phyloP scores from a whole-genome alignment of 192 early-diverging fungal species.

The Coemansia sp. region DNA sequence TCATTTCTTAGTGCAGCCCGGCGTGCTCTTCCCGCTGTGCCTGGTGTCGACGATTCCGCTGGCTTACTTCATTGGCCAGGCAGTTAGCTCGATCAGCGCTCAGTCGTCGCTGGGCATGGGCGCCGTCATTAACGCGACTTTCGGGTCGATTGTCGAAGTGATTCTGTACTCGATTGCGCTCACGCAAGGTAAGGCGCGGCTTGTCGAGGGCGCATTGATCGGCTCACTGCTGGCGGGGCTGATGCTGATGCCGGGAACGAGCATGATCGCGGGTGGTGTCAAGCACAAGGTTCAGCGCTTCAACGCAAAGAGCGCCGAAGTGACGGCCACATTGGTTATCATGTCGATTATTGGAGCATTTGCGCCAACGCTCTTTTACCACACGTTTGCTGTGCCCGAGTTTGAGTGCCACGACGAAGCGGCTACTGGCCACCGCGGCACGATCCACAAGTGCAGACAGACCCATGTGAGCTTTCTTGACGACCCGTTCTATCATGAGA shows the following conservation, averaged over 20 bases:
- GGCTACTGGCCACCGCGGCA: background rate
- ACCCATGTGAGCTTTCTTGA: conserved; percentile 62
- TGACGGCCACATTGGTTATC: conserved; percentile 95
- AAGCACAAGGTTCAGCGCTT: conserved; percentile 92
- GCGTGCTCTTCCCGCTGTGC: conserved; percentile 67
- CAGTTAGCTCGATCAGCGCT: conserved; percentile 94
- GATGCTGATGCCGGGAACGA: conserved; percentile 88
- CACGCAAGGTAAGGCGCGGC: conserved; percentile 77
- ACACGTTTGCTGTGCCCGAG: conserved; percentile 74
- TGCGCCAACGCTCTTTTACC: conserved; percentile 93
- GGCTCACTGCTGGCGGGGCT: conserved; percentile 89
- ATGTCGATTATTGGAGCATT: conserved; percentile 91
- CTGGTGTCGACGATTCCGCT: conserved; percentile 86
- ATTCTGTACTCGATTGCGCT: conserved; percentile 91
- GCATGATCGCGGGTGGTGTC: conserved; percentile 91
- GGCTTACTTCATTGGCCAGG: conserved; percentile 97
- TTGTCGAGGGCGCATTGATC: conserved; percentile 91
- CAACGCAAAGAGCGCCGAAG: conserved; percentile 92
- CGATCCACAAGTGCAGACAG: conserved; percentile 69
- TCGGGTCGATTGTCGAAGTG: conserved; percentile 95
- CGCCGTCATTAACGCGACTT: conserved; percentile 96
- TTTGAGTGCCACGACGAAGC: conserved; percentile 48
- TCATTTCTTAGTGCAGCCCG: conserved; percentile 58
- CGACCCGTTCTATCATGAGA: conserved; percentile 78
- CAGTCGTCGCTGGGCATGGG: conserved; percentile 91